Conservation (phyloP, 495 filamentous ascomycete genomes). For the Penicillium bovifimosum region DNA sequence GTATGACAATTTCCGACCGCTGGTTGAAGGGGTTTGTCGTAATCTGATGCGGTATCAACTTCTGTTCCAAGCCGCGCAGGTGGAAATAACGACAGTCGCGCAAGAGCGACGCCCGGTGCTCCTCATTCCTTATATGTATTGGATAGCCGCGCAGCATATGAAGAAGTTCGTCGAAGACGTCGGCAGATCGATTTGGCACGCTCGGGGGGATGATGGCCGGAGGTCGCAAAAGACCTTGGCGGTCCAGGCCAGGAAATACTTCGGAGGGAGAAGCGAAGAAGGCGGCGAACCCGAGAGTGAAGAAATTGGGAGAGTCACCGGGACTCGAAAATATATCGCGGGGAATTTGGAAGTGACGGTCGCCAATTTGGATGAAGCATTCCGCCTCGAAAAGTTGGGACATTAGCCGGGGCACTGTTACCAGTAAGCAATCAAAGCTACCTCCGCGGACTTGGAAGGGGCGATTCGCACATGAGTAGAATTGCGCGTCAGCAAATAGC, state of each 20-base stretch:
- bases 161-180: slow-evolving; percentile 77
- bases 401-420: slow-evolving; percentile 75
- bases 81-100: slow-evolving; percentile 91
- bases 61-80: slow-evolving; percentile 85
- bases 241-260: slow-evolving; percentile 80
- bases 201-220: slow-evolving; percentile 79
- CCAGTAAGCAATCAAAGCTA: slow-evolving; percentile 8
- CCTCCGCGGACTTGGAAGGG: not conserved
- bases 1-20: slow-evolving; percentile 71
- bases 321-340: slow-evolving; percentile 79
- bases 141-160: slow-evolving; percentile 86
- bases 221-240: slow-evolving; percentile 77
- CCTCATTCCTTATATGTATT: slow-evolving; percentile 66
- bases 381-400: slow-evolving; percentile 91
- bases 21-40: slow-evolving; percentile 64
- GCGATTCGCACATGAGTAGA: slow-evolving; percentile 69
- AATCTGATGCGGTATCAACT: slow-evolving; percentile 72
- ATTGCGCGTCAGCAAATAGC: slow-evolving; percentile 92
- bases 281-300: slow-evolving; percentile 83
- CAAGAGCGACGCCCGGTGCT: slow-evolving; percentile 73
- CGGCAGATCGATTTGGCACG: slow-evolving; percentile 73
- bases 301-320: slow-evolving; percentile 92
- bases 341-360: slow-evolving; percentile 80
- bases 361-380: slow-evolving; percentile 86
- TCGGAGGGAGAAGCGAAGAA: slow-evolving; percentile 79